Evolutionary conservation across 1,284 basidiomycete genomes (phyloP), one percentile per base, ranked within the genome.

Genomic region (Volvariella surrecta): DNA sequence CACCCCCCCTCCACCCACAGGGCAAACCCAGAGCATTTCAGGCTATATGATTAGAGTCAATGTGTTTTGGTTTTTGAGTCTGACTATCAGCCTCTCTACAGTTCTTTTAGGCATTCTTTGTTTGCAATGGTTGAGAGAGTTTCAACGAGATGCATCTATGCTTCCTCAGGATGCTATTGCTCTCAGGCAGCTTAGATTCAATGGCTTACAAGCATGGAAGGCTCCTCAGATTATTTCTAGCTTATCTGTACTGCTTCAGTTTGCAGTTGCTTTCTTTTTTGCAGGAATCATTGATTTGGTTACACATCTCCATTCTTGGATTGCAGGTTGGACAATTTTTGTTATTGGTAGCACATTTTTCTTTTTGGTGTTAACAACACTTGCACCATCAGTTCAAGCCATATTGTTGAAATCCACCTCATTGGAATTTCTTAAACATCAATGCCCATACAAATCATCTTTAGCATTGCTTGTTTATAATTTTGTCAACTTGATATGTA

Each of bases 261-360:
- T 37, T 6, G 34, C 42, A 10, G 42, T 38, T n/a, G n/a, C 38
- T n/a, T 37, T 43, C 8, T 39, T 43, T 8, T 30, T 43, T 19
- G 34, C 42, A 13, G 35, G 42, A 9, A 17, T 43, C 13, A 20
- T 43, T n/a, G 42, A 43, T 13, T 28, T 43, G 24, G 18, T 43
- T 7, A 24, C 20, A 21, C 18, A 37, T 22, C 18, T 18, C 20
- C 21, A 43, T 18, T 10, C 37, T 3, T 9, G 13, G n/a, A 22
- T 43, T 11, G 42, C 42, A 20, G 22, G 34, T 10, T 15, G n/a
- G 6, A 8, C 8, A 4, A 7, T n/a, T 7, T 35, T 15, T 35
- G n/a, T n/a, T 7, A 19, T 35, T 35, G n/a, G 6, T 35, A 6
- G 6, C 15, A 15, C 15, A 15, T 16, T 19, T 19, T 19, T 35